phyloP scores from a whole-genome alignment of 192 early-diverging fungal species.

The Oehlia diaphana region DNA sequence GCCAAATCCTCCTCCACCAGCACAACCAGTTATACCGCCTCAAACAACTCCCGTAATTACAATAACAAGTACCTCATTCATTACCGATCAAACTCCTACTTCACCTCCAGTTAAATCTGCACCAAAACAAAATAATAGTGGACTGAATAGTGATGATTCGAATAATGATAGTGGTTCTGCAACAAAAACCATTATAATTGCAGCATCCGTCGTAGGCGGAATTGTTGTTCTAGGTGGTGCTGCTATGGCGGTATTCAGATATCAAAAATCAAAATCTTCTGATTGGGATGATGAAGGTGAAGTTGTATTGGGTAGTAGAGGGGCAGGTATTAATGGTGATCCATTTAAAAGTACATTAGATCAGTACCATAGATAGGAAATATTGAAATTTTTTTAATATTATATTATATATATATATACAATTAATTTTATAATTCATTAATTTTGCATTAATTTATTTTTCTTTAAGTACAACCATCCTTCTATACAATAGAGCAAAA shows the following conservation, averaged over 20 bases:
- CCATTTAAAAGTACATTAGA: slow-evolving; percentile 15
- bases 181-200: neutral
- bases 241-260: neutral
- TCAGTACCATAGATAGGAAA: slow-evolving; percentile 2
- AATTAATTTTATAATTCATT: neutral
- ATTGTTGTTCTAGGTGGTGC: slow-evolving; percentile 1
- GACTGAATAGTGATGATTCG: neutral
- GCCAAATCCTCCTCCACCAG: too few species aligned
- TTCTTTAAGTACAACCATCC: neutral
- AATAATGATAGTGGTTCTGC: neutral
- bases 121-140: neutral
- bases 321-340: neutral
- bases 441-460: neutral
- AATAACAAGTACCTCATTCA: neutral
- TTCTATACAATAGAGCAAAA: neutral
- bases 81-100: neutral
- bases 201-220: neutral
- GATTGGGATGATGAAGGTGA: slow-evolving; percentile 15
- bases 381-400: too few species aligned
- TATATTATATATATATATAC: neutral
- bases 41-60: neutral
- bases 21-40: neutral
- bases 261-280: neutral
- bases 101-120: neutral
- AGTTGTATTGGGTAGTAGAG: neutral